A percentile compares a stretch with the other conserved stretches of the same genome.
These are phyloP conservation scores for Gyrodon tennesseensis DNA, from an alignment of 1,284 basidiomycete species.

Conservation along the genomic window DNA sequence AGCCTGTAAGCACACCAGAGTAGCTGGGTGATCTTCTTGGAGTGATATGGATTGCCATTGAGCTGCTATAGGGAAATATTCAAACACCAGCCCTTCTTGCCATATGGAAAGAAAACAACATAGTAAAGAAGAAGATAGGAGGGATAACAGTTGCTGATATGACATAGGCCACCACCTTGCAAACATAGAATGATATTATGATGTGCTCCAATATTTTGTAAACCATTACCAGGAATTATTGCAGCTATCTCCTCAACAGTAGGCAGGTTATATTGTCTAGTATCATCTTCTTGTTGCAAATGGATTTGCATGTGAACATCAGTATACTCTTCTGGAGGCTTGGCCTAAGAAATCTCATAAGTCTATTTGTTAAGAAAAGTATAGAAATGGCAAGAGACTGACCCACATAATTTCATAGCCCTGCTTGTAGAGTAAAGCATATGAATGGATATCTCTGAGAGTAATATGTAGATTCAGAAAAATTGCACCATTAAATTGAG, in stretches of 20 bases:
- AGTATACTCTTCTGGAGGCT: too few species aligned
- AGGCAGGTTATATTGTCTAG: conserved; percentile 36
- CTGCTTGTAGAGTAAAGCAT: conserved; percentile 37
- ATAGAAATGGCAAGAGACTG: neutral
- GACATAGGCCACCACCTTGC: neutral
- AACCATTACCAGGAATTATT: conserved; percentile 35
- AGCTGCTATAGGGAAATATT: too few species aligned
- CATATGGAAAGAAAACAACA: too few species aligned
- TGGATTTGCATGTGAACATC: neutral
- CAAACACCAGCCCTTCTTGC: too few species aligned
- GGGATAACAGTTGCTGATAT: too few species aligned
- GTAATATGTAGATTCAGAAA: conserved; percentile 40
- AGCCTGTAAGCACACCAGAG: conserved; percentile 28
- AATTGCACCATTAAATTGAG: conserved; percentile 27
- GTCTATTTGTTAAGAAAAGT: too few species aligned
- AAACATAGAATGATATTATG: conserved; percentile 22
- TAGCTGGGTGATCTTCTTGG: conserved; percentile 9
- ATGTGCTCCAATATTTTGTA: conserved; percentile 1
- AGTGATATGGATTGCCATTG: too few species aligned
- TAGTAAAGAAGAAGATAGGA: too few species aligned
- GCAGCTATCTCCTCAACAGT: conserved; percentile 39
- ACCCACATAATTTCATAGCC: conserved; percentile 39
- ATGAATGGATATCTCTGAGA: conserved; percentile 38
- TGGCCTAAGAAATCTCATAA: too few species aligned
- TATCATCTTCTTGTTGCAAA: conserved; percentile 22